These are phyloP conservation scores for Neurospora sp. DNA, from an alignment of 495 filamentous ascomycete species.

Conservation along the genomic window DNA sequence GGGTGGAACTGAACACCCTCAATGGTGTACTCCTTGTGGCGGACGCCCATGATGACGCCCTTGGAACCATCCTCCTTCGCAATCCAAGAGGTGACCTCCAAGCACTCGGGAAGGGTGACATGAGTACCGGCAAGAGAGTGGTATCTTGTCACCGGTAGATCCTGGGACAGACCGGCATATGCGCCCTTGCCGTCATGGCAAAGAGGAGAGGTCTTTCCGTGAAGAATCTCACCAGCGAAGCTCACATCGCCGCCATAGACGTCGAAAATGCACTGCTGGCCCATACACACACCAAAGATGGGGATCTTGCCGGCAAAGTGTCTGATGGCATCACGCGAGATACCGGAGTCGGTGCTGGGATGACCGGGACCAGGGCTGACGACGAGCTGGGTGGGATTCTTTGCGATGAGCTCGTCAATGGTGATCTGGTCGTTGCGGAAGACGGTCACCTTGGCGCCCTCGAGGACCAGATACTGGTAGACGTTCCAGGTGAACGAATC, in stretches of 20 bases:
- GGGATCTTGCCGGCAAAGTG: constrained; percentile 95
- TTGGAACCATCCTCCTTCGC: constrained; percentile 53
- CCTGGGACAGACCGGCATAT: constrained; percentile 66
- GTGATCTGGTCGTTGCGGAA: constrained; percentile 87
- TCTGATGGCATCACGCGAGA: constrained; percentile 81
- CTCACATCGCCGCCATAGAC: constrained; percentile 85
- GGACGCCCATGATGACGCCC: constrained; percentile 89
- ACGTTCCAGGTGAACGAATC: constrained; percentile 99
- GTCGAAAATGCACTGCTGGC: constrained; percentile 93
- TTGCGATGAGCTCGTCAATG: constrained; percentile 68
- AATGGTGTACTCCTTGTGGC: constrained; percentile 80
- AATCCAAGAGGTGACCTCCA: constrained; percentile 89
- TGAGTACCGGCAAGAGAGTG: constrained; percentile 94
- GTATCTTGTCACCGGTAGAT: constrained; percentile 83
- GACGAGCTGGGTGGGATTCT: constrained; percentile 86
- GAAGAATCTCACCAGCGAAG: constrained; percentile 90
- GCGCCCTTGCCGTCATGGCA: constrained; percentile 82
- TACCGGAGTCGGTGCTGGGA: constrained; percentile 77
- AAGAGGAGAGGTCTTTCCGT: constrained; percentile 90
- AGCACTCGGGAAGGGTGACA: constrained; percentile 70
- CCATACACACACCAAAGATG: constrained; percentile 97
- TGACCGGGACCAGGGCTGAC: constrained; percentile 93
- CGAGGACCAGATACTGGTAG: constrained; percentile 92
- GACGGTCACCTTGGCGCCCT: constrained; percentile 83
- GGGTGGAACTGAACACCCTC: constrained; percentile 98